Evolutionary conservation across 1,139 yeast genomes (phyloP).

Genomic region (Hansenula lynferdii): DNA sequence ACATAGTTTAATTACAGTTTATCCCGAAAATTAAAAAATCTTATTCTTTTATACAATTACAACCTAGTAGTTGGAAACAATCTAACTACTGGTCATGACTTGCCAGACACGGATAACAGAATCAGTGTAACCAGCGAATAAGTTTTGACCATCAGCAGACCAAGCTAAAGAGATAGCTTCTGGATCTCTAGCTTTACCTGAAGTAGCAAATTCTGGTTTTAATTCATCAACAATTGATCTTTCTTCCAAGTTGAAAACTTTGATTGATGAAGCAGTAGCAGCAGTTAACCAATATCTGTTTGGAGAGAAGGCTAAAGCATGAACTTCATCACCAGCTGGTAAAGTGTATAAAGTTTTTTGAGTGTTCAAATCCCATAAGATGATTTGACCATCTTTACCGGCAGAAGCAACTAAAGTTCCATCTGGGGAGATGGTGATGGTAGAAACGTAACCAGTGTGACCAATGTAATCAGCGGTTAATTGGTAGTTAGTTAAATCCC

Average conservation of each 20-base stretch:
- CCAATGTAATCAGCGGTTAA: slow-evolving; percentile 97
- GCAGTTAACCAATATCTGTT: slow-evolving; percentile 99
- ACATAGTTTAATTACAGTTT: too few species aligned
- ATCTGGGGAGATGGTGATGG: slow-evolving; percentile 99
- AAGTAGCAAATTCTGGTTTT: slow-evolving; percentile 94
- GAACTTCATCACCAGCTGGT: slow-evolving; percentile 94
- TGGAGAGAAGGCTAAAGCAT: slow-evolving; percentile 99
- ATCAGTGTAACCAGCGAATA: slow-evolving; percentile 99
- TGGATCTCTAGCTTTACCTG: slow-evolving; percentile 90
- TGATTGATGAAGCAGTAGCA: slow-evolving; percentile 97
- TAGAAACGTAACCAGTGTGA: slow-evolving; percentile 98
- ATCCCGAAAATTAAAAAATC: neutral
- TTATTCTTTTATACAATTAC: slow-evolving; percentile 1
- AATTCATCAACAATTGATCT: slow-evolving; percentile 95
- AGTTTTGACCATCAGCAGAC: slow-evolving; percentile 99
- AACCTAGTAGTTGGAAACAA: slow-evolving; percentile 2
- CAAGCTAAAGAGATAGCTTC: slow-evolving; percentile 98
- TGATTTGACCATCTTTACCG: slow-evolving; percentile 98
- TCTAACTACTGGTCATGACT: slow-evolving; percentile 71
- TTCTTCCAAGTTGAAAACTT: slow-evolving; percentile 98
- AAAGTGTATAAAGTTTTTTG: slow-evolving; percentile 91
- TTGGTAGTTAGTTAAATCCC: slow-evolving; percentile 88
- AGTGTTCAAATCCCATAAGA: slow-evolving; percentile 96
- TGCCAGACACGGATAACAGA: slow-evolving; percentile 99
- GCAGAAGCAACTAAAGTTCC: slow-evolving; percentile 99